Evolutionary conservation across 139 green algal species (phyloP), one percentile per base, ranked within the genome.

Genomic region (Diplosphaera chodatii): DNA sequence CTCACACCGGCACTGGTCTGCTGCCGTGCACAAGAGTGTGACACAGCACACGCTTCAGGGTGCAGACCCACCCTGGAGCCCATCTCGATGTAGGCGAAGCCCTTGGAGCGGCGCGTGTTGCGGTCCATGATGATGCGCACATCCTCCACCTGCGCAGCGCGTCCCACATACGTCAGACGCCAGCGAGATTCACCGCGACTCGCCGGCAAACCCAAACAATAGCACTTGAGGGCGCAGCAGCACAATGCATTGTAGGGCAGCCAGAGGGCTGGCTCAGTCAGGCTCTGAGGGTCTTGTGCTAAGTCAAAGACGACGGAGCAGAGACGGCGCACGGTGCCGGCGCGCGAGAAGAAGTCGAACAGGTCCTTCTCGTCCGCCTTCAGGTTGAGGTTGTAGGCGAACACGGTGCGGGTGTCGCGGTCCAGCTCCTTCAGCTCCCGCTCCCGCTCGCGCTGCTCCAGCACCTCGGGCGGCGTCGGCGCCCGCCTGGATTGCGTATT

Each of bases 61-160:
- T 6, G 37, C 10, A 22, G 25, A 21, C 71, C 25, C 28, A 77
- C 67, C 73, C 87, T 77, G 29, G 86, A 85, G 62, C 81, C 80
- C 66, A 92, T 94, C 87, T 99, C 94, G n/a, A 99, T 88, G 82
- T 99, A 99, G 5, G 93, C 92, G 75, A 98, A 90, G 64, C 94
- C 94, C 83, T 98, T 98, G 71, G 83, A 94, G 32, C 87, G 82
- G 30, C 87, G 83, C 1, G 91, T 96, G 83, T 89, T 89, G 56
- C 92, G 86, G 80, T 99, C 94, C 22, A 81, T 91, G 76, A 99
- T 98, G 71, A 98, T 88, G 34, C 87, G 87, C 40, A 99, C 92
- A 82, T 98, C 93, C 22, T 81, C 83, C 2, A 98, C 81, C 37
- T 59, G 48, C 48, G 48, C 16, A 25, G 16, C 62, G 68, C 22